Evolutionary conservation across 441 rosid species (phyloP).

Genomic region (Gossypium laxum): DNA sequence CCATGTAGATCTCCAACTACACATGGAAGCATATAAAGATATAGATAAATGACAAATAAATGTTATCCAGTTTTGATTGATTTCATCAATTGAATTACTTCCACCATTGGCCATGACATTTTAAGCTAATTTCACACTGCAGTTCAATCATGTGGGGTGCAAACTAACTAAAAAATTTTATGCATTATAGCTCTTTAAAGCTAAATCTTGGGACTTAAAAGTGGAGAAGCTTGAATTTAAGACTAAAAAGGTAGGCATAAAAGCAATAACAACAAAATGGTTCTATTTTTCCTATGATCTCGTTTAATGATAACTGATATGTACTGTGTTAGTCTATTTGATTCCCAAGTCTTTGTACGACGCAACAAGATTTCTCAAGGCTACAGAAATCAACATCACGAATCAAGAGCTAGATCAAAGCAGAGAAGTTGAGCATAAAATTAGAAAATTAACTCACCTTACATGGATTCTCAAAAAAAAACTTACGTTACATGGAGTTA

Average conservation of each 20-base stretch:
- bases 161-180: not conserved
- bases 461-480: not conserved
- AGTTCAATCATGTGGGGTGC: not conserved
- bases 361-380: not conserved
- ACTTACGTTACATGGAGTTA: too few species aligned
- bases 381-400: constrained; percentile 29
- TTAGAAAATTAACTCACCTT: not conserved
- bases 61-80: not conserved
- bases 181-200: not conserved
- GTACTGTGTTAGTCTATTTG: not conserved
- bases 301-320: not conserved
- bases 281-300: not conserved
- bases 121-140: not conserved
- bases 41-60: not conserved
- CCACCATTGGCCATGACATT: not conserved
- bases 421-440: not conserved
- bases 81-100: not conserved
- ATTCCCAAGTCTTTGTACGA: not conserved
- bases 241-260: not conserved
- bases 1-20: constrained; percentile 88
- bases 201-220: not conserved
- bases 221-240: not conserved
- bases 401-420: constrained; percentile 18
- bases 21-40: constrained; percentile 9
- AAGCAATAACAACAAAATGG: not conserved